Conservation (phyloP, 2,329 filamentous ascomycete genomes). For the Fonsecaea pedrosoi region DNA sequence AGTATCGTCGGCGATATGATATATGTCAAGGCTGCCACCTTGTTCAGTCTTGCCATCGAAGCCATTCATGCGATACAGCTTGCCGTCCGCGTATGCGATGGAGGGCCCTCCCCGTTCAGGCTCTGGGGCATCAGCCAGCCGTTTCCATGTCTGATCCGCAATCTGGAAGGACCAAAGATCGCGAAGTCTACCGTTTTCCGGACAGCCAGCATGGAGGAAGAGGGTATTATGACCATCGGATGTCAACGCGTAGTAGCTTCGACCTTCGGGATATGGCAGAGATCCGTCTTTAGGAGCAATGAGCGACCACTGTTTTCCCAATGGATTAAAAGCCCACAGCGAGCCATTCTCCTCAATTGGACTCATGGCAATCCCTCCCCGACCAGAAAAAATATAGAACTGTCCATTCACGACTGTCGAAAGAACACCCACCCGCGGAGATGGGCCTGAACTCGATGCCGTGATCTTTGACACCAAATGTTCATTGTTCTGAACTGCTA, state of each 20-base stretch:
- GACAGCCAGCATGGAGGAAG: conserved; percentile 78
- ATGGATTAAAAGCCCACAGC: conserved; percentile 77
- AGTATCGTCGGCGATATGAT: conserved; percentile 45
- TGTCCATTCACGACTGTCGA: conserved; percentile 70
- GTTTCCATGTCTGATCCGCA: conserved; percentile 67
- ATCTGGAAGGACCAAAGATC: conserved; percentile 84
- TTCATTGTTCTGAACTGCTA: background rate
- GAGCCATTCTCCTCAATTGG: conserved; percentile 76
- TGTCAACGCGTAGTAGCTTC: conserved; percentile 73
- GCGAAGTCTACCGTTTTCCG: conserved; percentile 65
- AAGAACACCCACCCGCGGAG: conserved; percentile 75
- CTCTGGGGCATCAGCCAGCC: conserved; percentile 70
- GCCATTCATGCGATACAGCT: conserved; percentile 79
- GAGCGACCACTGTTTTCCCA: conserved; percentile 67
- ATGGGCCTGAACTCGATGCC: conserved; percentile 55
- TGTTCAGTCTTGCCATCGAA: conserved; percentile 74
- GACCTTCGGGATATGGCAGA: conserved; percentile 63
- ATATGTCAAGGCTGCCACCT: conserved; percentile 74
- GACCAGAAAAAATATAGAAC: conserved; percentile 82
- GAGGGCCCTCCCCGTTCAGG: conserved; percentile 71
- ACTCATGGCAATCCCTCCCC: conserved; percentile 71
- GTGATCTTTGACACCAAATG: conserved; percentile 57
- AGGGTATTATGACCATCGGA: conserved; percentile 71
- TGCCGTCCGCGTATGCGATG: conserved; percentile 68
- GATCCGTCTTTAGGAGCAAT: conserved; percentile 62